Evolutionary conservation across 768 basidiomycete species (phyloP).

Genomic region (Russula foetens): DNA sequence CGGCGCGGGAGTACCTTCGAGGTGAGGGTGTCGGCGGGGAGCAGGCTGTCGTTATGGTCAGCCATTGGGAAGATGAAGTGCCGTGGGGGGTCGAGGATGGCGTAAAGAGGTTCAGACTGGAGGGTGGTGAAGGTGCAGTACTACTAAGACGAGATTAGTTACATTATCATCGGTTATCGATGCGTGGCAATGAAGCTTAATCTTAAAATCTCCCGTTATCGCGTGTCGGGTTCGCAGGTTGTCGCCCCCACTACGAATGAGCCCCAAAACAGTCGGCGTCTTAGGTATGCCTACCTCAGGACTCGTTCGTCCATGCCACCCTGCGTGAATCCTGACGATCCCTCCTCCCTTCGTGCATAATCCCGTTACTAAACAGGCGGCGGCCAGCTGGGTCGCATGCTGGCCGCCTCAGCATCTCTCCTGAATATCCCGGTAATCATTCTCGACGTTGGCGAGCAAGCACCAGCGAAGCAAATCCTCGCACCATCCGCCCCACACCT

Average conservation of each 20-base stretch:
- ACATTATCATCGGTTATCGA: too few relatives aligned
- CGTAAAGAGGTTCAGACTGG: slow-evolving; percentile 32
- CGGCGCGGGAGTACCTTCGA: slow-evolving; percentile 56
- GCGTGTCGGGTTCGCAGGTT: too few relatives aligned
- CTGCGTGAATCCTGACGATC: background rate
- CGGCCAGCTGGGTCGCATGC: slow-evolving; percentile 96
- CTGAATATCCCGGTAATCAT: slow-evolving; percentile 78
- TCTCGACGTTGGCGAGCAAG: slow-evolving; percentile 72
- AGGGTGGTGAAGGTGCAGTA: slow-evolving; percentile 28
- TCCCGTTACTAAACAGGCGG: slow-evolving; percentile 50
- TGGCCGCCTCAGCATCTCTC: slow-evolving; percentile 81
- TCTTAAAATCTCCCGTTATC: too few relatives aligned
- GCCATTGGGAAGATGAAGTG: slow-evolving; percentile 88
- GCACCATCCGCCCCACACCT: slow-evolving; percentile 41
- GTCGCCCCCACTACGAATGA: slow-evolving; percentile 11
- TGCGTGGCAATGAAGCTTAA: too few relatives aligned
- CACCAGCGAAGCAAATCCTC: slow-evolving; percentile 86
- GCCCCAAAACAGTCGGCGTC: slow-evolving; percentile 29
- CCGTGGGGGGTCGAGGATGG: slow-evolving; percentile 65
- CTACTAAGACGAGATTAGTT: too few relatives aligned
- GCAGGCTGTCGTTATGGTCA: slow-evolving; percentile 81
- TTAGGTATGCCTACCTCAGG: slow-evolving; percentile 25
- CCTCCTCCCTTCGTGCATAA: background rate
- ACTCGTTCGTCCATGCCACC: background rate
- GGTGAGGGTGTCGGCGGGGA: slow-evolving; percentile 39